Conservation (phyloP, 805 yeast genomes). For the Starmerella scarabaei region DNA sequence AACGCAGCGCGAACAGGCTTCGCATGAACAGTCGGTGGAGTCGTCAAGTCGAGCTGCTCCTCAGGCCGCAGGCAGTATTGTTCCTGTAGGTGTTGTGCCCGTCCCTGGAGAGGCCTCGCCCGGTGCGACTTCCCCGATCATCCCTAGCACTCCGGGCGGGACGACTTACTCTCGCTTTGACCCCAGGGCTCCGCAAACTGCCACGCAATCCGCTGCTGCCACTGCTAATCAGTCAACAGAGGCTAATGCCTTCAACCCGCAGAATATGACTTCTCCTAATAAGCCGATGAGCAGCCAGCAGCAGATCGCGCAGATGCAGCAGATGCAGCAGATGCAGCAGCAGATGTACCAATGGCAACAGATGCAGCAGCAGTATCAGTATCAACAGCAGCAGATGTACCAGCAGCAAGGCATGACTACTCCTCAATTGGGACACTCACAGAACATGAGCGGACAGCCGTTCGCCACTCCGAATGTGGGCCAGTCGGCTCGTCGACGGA, state of each 20-base stretch:
- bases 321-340: conserved; percentile 8
- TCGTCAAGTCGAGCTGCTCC: too few species aligned
- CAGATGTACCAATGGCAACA: conserved; percentile 7
- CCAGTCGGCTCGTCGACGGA: conserved; percentile 9
- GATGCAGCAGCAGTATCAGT: conserved; percentile 2
- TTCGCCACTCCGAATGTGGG: conserved; percentile 7
- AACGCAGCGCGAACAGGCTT: conserved; percentile 15
- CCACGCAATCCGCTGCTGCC: conserved; percentile 1
- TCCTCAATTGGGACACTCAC: background rate
- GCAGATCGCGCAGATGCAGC: conserved; percentile 1
- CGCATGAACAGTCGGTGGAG: background rate
- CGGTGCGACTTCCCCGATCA: background rate
- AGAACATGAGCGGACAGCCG: background rate
- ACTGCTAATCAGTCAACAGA: too few species aligned
- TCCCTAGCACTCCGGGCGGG: conserved; percentile 14
- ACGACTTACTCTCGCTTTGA: conserved; percentile 17
- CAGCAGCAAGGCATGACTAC: conserved; percentile 7
- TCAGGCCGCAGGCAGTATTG: background rate
- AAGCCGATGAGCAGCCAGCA: too few species aligned
- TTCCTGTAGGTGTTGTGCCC: background rate
- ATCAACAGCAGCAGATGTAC: conserved; percentile 2
- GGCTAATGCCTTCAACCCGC: too few species aligned
- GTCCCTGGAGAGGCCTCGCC: background rate
- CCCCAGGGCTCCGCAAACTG: conserved; percentile 12
- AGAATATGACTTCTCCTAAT: too few species aligned